Evolutionary conservation across 345 rosid species (phyloP), one percentile per base, ranked within the genome.

Genomic region (Citrus australasica): DNA sequence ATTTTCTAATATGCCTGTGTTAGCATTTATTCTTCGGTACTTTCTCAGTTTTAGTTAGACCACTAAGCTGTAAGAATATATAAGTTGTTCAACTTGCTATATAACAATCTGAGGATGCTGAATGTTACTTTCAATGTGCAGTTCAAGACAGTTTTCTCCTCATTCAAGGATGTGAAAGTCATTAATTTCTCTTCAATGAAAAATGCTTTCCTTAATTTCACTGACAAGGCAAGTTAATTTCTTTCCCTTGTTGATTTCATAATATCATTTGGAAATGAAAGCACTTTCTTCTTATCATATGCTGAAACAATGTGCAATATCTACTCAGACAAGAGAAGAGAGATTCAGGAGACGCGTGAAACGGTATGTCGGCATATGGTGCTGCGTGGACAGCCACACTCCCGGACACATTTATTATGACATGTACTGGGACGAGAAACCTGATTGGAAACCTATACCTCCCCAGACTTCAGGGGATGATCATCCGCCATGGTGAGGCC

Each of bases 341-440:
- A 88, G 75, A 79, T 96, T 94, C 77, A 90, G 95, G 86, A 91
- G 81, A 8, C 91, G 97, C 6, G 84, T 90, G 75, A 96, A 92
- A 84, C 87, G 82, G 10, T 96, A 96, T 78, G 90, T 90, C 4
- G 98, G 99, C 38, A 91, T 96, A 82, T 96, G 99, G 99, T 96
- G 99, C 82, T 96, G 99, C 40, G 92, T 92, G 46, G 89, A 83
- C 56, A 87, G 83, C 88, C 93, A 89, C 79, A 78, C 79, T 62
- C 97, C 98, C 0, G 99, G 99, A 63, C 99, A 96, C 79, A 88
- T 96, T 69, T 94, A 94, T 73, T 96, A 96, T 51, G 97, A 94
- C 81, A 94, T 91, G 93, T 94, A 90, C 76, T 96, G 99, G 99
- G 99, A 96, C 21, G 94, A 94, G 90, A 94, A 94, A 85, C 95